phyloP scores from a whole-genome alignment of 2,329 filamentous ascomycete genomes.

The Emmonsia crescens region DNA sequence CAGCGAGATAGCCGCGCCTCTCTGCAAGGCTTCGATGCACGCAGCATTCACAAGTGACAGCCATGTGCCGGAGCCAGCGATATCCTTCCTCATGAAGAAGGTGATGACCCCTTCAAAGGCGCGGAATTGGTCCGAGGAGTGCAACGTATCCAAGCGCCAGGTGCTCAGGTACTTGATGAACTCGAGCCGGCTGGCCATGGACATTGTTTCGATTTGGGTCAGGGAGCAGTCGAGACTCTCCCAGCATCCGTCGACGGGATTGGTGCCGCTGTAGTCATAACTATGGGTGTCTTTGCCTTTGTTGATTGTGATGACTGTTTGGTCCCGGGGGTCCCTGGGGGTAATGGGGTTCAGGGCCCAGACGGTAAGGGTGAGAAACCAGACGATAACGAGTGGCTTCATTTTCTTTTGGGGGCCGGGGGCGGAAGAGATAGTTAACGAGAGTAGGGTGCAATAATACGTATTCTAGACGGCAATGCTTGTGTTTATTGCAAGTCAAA shows the following conservation, averaged over 20 bases:
- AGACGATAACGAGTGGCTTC: constrained; percentile 6
- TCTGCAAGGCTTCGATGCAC: constrained; percentile 12
- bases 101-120: constrained; percentile 16
- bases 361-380: constrained; percentile 6
- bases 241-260: constrained; percentile 12
- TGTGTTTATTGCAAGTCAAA: neutral
- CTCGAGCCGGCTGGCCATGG: constrained; percentile 14
- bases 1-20: constrained; percentile 13
- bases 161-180: constrained; percentile 17
- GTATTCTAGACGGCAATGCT: neutral
- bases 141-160: constrained; percentile 10
- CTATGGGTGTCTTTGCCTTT: neutral
- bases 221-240: constrained; percentile 15
- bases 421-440: neutral
- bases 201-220: constrained; percentile 15
- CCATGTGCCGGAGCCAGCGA: constrained; percentile 14
- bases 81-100: constrained; percentile 16
- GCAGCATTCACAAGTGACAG: constrained; percentile 17
- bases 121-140: constrained; percentile 14
- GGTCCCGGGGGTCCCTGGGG: neutral
- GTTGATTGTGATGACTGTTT: neutral
- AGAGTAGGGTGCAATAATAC: neutral
- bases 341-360: neutral
- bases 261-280: neutral
- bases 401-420: neutral